Base-by-base conservation (phyloP, 352 stramenopile species). In the Phytophthora sansomeana region DNA sequence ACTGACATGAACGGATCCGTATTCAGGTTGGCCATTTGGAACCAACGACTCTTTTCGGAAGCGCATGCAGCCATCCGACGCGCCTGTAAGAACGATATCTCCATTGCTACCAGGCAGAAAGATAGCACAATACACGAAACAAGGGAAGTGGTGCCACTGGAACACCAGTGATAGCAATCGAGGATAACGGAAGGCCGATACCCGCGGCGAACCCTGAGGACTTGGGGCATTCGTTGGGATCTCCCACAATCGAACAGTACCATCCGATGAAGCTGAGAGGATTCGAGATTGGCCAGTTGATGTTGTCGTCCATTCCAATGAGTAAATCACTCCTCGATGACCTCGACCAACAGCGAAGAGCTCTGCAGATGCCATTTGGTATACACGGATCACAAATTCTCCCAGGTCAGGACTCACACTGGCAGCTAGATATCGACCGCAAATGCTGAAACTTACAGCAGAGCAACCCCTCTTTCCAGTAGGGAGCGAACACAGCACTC, bases 51-150 rank as follows among this genome's bases (percentile, higher is more conserved):
- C 63, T 44, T 70, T 72, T 13, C 64, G 64, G 21, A 92, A 67
- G 3, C 84, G 81, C 5, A 91, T 36, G 13, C 69, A 58, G 1
- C 85, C 80, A 58, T 92, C 80, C 0, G 81, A 90, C 6, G 81
- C 69, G 5, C 79, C 84, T 6, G 69, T 85, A 28, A 90, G n/a
- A 5, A 78, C 58, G 9, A 87, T 48, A 9, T 76, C 61, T 11
- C 59, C 62, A 8, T 67, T 35, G 0, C 28, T 67, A 10, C 59
- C 32, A 13, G 68, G 68, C 35, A 90, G 70, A 60, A 91, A 93
- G 6, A 79, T 68, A 1, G 77, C 78, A 42, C 81, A 87, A 58
- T 90, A 92, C 8, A 92, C 85, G 48, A 90, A 90, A 11, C 67
- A 78, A 10, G 78, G 83, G 8, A 85, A 72, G 61, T 93, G 85